These are phyloP conservation scores for Asterella californica DNA, from an alignment of 225 moss, liverwort and hornwort species.

Conservation along the genomic window DNA sequence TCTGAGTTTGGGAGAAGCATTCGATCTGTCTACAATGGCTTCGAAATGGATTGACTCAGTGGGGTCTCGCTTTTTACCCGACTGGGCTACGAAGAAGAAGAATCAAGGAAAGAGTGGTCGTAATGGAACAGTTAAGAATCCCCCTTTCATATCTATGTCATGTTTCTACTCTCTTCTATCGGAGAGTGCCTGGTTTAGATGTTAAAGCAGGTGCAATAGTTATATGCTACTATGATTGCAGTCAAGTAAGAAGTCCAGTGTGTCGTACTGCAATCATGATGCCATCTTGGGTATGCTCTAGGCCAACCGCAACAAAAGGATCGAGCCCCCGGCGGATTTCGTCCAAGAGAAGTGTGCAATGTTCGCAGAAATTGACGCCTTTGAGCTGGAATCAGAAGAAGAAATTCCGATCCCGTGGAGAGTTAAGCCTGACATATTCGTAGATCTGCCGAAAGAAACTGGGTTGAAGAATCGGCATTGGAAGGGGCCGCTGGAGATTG, in stretches of 20 bases:
- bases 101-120: conserved; percentile 7
- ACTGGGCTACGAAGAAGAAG: conserved; percentile 8
- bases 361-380: conserved; percentile 91
- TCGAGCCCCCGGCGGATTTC: conserved; percentile 64
- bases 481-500: conserved; percentile 43
- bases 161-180: background rate
- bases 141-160: conserved; percentile 11
- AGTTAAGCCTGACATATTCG: conserved; percentile 41
- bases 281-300: conserved; percentile 19
- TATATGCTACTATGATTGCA: too few species aligned
- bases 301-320: conserved; percentile 61
- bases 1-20: conserved; percentile 52
- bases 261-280: background rate
- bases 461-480: conserved; percentile 29
- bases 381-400: conserved; percentile 79
- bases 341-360: conserved; percentile 75
- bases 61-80: conserved; percentile 9
- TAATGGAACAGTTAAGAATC: conserved; percentile 21
- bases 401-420: conserved; percentile 50
- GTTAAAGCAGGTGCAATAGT: background rate
- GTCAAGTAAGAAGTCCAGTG: background rate
- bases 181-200: background rate
- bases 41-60: conserved; percentile 39
- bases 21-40: conserved; percentile 50
- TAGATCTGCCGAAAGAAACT: conserved; percentile 14